These are phyloP conservation scores for Dipteronia dyeriana DNA, from an alignment of 345 rosid genomes.

Conservation along the genomic window DNA sequence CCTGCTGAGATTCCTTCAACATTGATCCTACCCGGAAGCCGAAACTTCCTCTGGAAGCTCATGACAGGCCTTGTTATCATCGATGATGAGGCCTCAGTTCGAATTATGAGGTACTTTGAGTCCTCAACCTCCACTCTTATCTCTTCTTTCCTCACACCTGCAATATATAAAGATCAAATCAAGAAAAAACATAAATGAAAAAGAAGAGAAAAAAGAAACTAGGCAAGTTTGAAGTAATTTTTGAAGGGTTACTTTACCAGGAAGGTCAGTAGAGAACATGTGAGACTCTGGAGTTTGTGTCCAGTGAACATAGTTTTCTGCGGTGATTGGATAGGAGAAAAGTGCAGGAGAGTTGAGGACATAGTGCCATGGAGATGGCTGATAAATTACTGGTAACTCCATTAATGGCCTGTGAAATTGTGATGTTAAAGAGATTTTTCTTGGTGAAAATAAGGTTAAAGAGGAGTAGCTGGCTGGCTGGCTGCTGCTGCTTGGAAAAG, in stretches of 20 bases:
- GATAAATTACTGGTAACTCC: slow-evolving; percentile 44
- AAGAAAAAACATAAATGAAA: slow-evolving; percentile 7
- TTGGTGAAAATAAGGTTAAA: background rate
- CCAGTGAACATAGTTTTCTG: slow-evolving; percentile 66
- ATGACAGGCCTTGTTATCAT: slow-evolving; percentile 37
- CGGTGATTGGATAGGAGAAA: slow-evolving; percentile 28
- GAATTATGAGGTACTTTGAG: slow-evolving; percentile 58
- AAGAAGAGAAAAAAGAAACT: background rate
- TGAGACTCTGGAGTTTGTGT: slow-evolving; percentile 67
- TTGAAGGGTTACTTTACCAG: slow-evolving; percentile 39
- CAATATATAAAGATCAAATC: slow-evolving; percentile 8
- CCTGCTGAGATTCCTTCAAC: slow-evolving; percentile 61
- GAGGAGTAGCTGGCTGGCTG: no score
- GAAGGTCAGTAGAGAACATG: slow-evolving; percentile 69
- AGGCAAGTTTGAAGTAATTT: background rate
- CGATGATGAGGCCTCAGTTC: slow-evolving; percentile 45
- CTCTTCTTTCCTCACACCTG: slow-evolving; percentile 79
- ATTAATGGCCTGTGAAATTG: slow-evolving; percentile 20
- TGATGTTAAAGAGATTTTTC: background rate
- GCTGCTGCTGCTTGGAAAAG: background rate
- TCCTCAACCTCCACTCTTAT: slow-evolving; percentile 79
- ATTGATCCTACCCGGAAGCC: slow-evolving; percentile 62
- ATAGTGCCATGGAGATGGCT: slow-evolving; percentile 51
- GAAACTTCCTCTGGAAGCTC: slow-evolving; percentile 63
- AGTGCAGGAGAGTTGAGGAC: slow-evolving; percentile 34